Conservation (phyloP, 768 basidiomycete species). For the Rhodotorula babjevae region DNA sequence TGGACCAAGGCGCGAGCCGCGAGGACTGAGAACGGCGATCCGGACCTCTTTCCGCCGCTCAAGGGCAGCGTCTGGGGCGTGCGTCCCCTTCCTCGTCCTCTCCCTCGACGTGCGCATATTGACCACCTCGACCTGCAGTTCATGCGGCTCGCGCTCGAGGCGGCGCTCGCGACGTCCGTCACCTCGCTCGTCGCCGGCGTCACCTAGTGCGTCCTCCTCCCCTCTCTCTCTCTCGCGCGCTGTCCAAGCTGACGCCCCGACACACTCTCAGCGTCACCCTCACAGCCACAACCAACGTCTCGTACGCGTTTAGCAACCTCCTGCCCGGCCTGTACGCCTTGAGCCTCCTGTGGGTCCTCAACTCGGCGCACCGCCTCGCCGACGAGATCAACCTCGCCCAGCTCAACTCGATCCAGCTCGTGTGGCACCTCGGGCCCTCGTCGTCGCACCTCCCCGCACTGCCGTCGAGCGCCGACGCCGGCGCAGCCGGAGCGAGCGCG, state of each 20-base stretch:
- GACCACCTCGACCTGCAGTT: neutral
- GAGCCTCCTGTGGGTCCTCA: slow-evolving; percentile 1
- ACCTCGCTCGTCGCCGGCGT: neutral
- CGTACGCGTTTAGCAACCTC: neutral
- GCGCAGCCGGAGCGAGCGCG: no score
- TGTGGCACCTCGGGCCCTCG: neutral
- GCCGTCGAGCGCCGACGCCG: no score
- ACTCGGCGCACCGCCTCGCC: neutral
- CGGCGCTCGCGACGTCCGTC: neutral
- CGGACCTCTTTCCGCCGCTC: neutral
- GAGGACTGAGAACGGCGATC: neutral
- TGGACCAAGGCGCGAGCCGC: neutral
- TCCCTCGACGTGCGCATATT: neutral
- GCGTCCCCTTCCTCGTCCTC: neutral
- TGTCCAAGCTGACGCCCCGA: no score
- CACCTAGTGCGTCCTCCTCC: neutral
- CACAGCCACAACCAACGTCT: neutral
- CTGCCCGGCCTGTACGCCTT: neutral
- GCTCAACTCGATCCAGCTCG: slow-evolving; percentile 1
- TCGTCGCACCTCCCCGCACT: no score
- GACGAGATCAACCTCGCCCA: neutral
- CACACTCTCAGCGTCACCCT: slow-evolving; percentile 4
- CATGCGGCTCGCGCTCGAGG: neutral
- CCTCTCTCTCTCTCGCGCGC: no score
- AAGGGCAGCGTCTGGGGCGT: neutral